These are phyloP conservation scores for Bipolaris sorokiniana DNA, from an alignment of 2,329 filamentous ascomycete genomes.

Conservation along the genomic window DNA sequence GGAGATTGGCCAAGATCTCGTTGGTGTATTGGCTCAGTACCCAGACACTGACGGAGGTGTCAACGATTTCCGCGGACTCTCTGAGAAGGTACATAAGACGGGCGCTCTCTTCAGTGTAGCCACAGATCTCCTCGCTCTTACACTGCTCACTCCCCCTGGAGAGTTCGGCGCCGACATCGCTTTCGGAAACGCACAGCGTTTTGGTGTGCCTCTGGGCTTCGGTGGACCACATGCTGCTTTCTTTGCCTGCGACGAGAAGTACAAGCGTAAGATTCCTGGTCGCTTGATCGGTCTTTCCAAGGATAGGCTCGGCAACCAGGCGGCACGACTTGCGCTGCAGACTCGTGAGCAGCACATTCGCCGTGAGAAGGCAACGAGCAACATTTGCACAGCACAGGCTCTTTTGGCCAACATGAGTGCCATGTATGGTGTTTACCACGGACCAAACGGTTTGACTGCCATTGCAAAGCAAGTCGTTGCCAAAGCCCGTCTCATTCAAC, in stretches of 20 bases:
- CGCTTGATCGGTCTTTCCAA: slow-evolving; percentile 90
- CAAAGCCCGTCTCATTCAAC: slow-evolving; percentile 72
- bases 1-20: slow-evolving; percentile 77
- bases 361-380: slow-evolving; percentile 95
- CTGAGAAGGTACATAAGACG: slow-evolving; percentile 76
- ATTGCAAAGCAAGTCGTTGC: slow-evolving; percentile 81
- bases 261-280: slow-evolving; percentile 93
- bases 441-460: slow-evolving; percentile 78
- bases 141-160: slow-evolving; percentile 84
- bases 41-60: slow-evolving; percentile 87
- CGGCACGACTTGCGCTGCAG: slow-evolving; percentile 84
- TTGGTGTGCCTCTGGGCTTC: slow-evolving; percentile 89
- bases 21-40: slow-evolving; percentile 94
- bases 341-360: slow-evolving; percentile 96
- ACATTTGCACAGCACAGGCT: slow-evolving; percentile 95
- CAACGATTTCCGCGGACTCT: slow-evolving; percentile 74
- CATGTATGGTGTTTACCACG: slow-evolving; percentile 93
- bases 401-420: slow-evolving; percentile 94
- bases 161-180: slow-evolving; percentile 96
- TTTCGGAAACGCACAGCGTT: slow-evolving; percentile 88
- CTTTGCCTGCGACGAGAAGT: slow-evolving; percentile 88
- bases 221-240: slow-evolving; percentile 97
- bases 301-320: slow-evolving; percentile 81
- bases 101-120: slow-evolving; percentile 84
- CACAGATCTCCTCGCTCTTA: slow-evolving; percentile 87